A percentile compares a stretch with the other conserved stretches of the same genome.
phyloP scores from a whole-genome alignment of 345 rosid genomes.

The Brassica juncea region DNA sequence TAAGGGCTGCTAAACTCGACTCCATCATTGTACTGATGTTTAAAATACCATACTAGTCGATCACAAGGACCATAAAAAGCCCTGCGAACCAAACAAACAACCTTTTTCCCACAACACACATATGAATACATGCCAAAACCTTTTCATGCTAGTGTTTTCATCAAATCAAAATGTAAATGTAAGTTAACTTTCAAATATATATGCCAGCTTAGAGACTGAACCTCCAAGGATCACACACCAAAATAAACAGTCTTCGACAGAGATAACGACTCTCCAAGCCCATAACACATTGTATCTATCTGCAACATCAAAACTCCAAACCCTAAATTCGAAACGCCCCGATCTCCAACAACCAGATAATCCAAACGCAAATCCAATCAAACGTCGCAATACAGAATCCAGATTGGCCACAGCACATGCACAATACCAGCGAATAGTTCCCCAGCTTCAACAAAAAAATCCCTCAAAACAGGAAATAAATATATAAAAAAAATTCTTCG shows the following conservation, averaged over 20 bases:
- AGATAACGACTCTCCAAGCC: slow-evolving; percentile 1
- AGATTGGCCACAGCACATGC: slow-evolving; percentile 35
- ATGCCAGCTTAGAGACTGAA: slow-evolving; percentile 22
- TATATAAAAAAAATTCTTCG: not conserved
- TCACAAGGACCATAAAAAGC: not conserved
- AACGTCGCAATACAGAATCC: slow-evolving; percentile 20
- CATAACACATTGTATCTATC: slow-evolving; percentile 45
- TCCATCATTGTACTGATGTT: slow-evolving; percentile 5
- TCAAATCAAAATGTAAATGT: slow-evolving; percentile 4
- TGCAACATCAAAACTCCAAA: slow-evolving; percentile 36
- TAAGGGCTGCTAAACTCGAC: not conserved
- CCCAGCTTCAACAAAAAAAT: not conserved
- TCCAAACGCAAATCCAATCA: slow-evolving; percentile 14
- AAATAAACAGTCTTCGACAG: not conserved
- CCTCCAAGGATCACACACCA: slow-evolving; percentile 28
- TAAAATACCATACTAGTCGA: not conserved
- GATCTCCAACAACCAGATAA: slow-evolving; percentile 13
- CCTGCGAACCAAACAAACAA: not conserved
- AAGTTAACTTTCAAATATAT: not conserved
- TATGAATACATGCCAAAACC: not conserved
- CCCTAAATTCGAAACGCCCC: slow-evolving; percentile 44
- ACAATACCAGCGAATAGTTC: slow-evolving; percentile 37
- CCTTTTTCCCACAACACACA: not conserved
- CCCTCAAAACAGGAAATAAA: not conserved
- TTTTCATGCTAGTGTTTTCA: not conserved